phyloP scores from a whole-genome alignment of 805 yeast species.

The Pichia phayaonensis region DNA sequence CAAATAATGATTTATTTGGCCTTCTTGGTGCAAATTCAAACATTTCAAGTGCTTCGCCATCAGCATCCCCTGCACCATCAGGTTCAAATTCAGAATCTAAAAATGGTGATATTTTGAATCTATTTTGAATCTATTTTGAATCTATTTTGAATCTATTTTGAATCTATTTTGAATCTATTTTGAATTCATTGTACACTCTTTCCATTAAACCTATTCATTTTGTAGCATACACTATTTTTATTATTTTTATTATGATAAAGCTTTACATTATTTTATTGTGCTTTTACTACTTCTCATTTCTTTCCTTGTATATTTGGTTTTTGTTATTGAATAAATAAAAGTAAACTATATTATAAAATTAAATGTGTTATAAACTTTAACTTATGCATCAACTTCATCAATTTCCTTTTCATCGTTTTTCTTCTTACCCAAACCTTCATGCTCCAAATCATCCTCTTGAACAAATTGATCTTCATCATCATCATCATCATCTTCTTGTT shows the following conservation, averaged over 20 bases:
- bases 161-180: conserved; percentile 6
- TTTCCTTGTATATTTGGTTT: not conserved
- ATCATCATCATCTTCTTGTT: conserved; percentile 21
- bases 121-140: conserved; percentile 5
- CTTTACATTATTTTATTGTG: not conserved
- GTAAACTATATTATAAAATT: not conserved
- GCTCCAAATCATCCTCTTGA: conserved; percentile 22
- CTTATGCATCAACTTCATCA: conserved; percentile 14
- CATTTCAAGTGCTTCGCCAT: not conserved
- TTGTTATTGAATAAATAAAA: not conserved
- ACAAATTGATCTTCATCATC: conserved; percentile 17
- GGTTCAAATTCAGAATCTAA: not conserved
- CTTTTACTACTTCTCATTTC: not conserved
- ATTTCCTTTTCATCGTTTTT: conserved; percentile 19
- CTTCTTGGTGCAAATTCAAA: not conserved
- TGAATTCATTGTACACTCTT: not conserved
- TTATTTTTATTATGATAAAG: too few relatives aligned
- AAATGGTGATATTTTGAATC: conserved; percentile 9
- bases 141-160: conserved; percentile 6
- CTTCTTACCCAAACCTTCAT: conserved; percentile 16
- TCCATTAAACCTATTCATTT: not conserved
- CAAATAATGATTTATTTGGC: conserved; percentile 15
- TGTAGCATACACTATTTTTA: not conserved
- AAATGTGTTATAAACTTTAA: not conserved
- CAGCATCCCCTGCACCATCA: not conserved